Percentiles rank a stretch among this genome's conserved stretches.
These are phyloP conservation scores for Pleurozium schreberi DNA, from an alignment of 225 moss, liverwort and hornwort species.

Conservation along the genomic window DNA sequence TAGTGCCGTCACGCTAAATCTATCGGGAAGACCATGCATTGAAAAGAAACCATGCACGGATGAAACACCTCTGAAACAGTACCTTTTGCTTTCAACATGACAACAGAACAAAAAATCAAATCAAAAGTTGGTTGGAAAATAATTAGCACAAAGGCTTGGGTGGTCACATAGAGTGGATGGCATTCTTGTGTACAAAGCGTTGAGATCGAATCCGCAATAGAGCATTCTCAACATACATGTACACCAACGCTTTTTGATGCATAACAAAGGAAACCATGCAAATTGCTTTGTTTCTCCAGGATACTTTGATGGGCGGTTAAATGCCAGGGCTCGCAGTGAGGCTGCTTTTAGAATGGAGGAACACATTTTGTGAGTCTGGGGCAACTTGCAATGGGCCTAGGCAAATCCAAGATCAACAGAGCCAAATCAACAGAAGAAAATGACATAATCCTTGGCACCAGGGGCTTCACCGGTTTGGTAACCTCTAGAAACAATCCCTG, in stretches of 20 bases:
- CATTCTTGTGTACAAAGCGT: no score
- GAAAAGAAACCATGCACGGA: not conserved
- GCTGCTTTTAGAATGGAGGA: not conserved
- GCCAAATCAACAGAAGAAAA: not conserved
- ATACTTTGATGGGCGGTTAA: not conserved
- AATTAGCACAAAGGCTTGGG: not conserved
- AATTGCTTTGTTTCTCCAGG: not conserved
- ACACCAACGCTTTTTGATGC: not conserved
- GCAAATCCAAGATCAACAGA: not conserved
- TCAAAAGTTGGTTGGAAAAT: not conserved
- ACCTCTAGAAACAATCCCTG: not conserved
- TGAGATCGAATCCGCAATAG: not conserved
- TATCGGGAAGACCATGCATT: not conserved
- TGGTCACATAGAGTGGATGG: not conserved
- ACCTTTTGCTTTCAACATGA: not conserved
- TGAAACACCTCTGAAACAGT: not conserved
- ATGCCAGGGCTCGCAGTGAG: no score
- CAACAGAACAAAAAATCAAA: not conserved
- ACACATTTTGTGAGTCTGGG: not conserved
- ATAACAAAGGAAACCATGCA: not conserved
- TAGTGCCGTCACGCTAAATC: no score
- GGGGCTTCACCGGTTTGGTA: not conserved
- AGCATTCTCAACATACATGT: not conserved
- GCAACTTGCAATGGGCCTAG: not conserved
- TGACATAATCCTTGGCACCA: not conserved